These are phyloP conservation scores for Pestalotiopsis fici DNA, from an alignment of 2,329 filamentous ascomycete species.

Conservation along the genomic window DNA sequence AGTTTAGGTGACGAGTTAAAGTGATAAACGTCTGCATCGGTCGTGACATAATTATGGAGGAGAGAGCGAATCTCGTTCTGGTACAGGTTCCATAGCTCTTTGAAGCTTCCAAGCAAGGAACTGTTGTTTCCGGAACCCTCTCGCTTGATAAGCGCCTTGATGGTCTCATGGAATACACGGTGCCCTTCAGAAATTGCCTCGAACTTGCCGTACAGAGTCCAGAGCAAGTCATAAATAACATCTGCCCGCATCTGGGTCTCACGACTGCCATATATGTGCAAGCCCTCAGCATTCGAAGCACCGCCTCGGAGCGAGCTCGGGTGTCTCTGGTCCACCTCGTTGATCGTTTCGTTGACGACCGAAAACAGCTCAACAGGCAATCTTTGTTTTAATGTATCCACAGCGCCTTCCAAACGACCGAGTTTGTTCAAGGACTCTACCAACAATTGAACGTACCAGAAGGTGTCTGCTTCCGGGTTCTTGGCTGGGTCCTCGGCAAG, in stretches of 20 bases:
- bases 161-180: conserved; percentile 88
- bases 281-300: conserved; percentile 52
- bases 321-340: conserved; percentile 89
- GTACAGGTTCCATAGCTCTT: conserved; percentile 95
- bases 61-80: conserved; percentile 96
- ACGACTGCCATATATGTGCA: conserved; percentile 65
- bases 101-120: conserved; percentile 82
- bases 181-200: conserved; percentile 97
- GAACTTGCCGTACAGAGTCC: conserved; percentile 93
- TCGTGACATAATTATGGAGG: conserved; percentile 93
- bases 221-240: conserved; percentile 88
- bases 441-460: conserved; percentile 86
- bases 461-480: conserved; percentile 94
- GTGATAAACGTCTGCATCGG: conserved; percentile 76
- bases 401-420: conserved; percentile 79
- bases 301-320: conserved; percentile 74
- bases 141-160: conserved; percentile 80
- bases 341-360: conserved; percentile 92
- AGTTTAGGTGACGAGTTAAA: conserved; percentile 57
- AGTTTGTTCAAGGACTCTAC: conserved; percentile 91
- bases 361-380: conserved; percentile 91
- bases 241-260: conserved; percentile 78
- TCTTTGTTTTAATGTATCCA: conserved; percentile 89
- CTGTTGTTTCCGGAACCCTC: conserved; percentile 69
- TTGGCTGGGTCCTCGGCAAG: conserved; percentile 86